phyloP scores from a whole-genome alignment of 352 stramenopile genomes.

The Thalassiosira hispida region DNA sequence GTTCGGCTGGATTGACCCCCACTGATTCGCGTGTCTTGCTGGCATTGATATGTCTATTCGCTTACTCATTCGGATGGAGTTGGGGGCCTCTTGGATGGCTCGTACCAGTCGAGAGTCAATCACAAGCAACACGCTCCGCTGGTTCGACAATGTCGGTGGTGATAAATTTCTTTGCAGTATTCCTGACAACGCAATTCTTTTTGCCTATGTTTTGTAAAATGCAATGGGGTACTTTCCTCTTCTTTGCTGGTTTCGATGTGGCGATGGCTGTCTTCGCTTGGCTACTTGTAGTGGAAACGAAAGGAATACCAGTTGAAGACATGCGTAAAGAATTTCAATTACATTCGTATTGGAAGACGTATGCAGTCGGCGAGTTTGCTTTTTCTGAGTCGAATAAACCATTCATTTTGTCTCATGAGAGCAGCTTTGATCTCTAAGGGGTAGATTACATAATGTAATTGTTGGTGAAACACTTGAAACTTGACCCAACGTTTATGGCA shows the following conservation, averaged over 20 bases:
- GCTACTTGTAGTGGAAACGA: constrained; percentile 8
- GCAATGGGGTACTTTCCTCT: constrained; percentile 11
- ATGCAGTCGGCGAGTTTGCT: neutral
- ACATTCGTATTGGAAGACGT: constrained; percentile 6
- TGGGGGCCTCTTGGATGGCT: constrained; percentile 6
- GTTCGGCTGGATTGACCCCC: neutral
- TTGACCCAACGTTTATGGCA: too few species aligned
- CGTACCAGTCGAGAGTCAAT: constrained; percentile 3
- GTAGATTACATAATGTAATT: too few species aligned
- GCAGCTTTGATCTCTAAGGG: too few species aligned
- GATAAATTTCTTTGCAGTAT: constrained; percentile 9
- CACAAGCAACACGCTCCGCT: neutral
- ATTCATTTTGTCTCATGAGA: too few species aligned
- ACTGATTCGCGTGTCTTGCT: neutral
- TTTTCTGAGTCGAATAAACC: too few species aligned
- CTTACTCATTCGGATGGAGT: constrained; percentile 3
- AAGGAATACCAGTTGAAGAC: constrained; percentile 8
- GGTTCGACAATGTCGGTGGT: constrained; percentile 2
- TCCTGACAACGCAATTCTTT: constrained; percentile 1
- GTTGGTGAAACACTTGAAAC: too few species aligned
- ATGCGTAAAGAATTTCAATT: constrained; percentile 6
- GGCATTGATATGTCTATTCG: constrained; percentile 8
- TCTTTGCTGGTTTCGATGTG: constrained; percentile 3
- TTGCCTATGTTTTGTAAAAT: constrained; percentile 5
- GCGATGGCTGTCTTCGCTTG: constrained; percentile 4